phyloP scores from a whole-genome alignment of 768 basidiomycete genomes.

The Kwoniella bestiolae region DNA sequence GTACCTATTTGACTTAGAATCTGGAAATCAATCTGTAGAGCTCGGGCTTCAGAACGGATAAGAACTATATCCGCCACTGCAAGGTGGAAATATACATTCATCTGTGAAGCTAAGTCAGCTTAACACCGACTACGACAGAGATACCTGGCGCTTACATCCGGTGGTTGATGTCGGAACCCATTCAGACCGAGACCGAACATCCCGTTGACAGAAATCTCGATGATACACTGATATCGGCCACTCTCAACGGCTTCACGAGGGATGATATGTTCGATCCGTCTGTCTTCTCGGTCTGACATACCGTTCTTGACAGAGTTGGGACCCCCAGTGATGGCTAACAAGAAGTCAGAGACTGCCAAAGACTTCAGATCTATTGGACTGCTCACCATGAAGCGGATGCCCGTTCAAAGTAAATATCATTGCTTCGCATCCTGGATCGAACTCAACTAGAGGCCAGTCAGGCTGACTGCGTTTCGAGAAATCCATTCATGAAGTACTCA shows the following conservation, averaged over 20 bases:
- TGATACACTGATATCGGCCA: slow-evolving; percentile 59
- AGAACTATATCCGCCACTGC: slow-evolving; percentile 17
- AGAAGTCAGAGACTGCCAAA: not conserved
- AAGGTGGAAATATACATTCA: slow-evolving; percentile 20
- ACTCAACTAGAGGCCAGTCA: slow-evolving; percentile 63
- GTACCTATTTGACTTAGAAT: slow-evolving; percentile 28
- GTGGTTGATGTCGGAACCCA: slow-evolving; percentile 47
- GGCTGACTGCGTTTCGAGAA: not conserved
- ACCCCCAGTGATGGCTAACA: slow-evolving; percentile 17
- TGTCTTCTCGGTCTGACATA: slow-evolving; percentile 59
- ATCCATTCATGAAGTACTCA: slow-evolving; percentile 15
- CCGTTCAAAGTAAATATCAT: slow-evolving; percentile 83
- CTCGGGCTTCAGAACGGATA: slow-evolving; percentile 4
- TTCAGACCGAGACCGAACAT: slow-evolving; percentile 80
- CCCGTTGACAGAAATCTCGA: slow-evolving; percentile 64
- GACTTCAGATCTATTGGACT: not conserved
- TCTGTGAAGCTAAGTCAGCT: slow-evolving; percentile 10
- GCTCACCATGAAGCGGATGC: slow-evolving; percentile 70
- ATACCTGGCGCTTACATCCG: slow-evolving; percentile 14
- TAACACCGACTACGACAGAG: not conserved
- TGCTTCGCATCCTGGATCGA: slow-evolving; percentile 90
- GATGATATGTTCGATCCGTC: slow-evolving; percentile 90
- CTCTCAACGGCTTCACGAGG: slow-evolving; percentile 66
- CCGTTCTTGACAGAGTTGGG: slow-evolving; percentile 24
- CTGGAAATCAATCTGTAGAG: slow-evolving; percentile 30